Evolutionary conservation across 2,329 filamentous ascomycete genomes (phyloP).

Genomic region (Beauveria australis): DNA sequence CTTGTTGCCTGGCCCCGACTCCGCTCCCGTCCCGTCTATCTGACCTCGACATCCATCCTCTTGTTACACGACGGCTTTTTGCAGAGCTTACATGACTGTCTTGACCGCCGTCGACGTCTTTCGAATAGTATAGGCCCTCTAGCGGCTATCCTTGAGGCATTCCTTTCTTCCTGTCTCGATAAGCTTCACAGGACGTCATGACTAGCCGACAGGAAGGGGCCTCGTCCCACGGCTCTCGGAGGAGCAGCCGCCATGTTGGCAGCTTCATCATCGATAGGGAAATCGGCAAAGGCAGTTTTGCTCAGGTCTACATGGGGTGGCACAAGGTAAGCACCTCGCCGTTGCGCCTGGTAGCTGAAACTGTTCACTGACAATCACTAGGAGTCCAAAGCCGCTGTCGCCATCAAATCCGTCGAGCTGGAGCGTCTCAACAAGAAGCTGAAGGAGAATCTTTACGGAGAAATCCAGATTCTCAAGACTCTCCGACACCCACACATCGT

Average conservation of each 20-base stretch:
- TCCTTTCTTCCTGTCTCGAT: conserved; percentile 25
- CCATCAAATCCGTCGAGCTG: conserved; percentile 93
- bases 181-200: conserved; percentile 30
- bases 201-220: conserved; percentile 28
- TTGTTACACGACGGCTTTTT: not conserved
- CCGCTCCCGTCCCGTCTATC: conserved; percentile 3
- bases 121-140: conserved; percentile 29
- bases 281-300: conserved; percentile 97
- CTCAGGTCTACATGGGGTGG: conserved; percentile 81
- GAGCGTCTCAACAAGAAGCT: conserved; percentile 89
- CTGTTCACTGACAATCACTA: conserved; percentile 27
- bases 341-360: not conserved
- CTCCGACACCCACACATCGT: conserved; percentile 96
- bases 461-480: conserved; percentile 91
- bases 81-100: conserved; percentile 33
- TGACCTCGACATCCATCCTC: not conserved
- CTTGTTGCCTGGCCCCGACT: not conserved
- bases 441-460: conserved; percentile 88
- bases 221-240: conserved; percentile 28
- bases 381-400: conserved; percentile 75
- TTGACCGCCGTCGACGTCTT: conserved; percentile 25
- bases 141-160: conserved; percentile 21
- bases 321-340: conserved; percentile 55
- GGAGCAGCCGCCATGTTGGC: conserved; percentile 44
- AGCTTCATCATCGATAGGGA: conserved; percentile 77